Conservation (phyloP, 208 protist genomes). For the Leishmania tropica region DNA sequence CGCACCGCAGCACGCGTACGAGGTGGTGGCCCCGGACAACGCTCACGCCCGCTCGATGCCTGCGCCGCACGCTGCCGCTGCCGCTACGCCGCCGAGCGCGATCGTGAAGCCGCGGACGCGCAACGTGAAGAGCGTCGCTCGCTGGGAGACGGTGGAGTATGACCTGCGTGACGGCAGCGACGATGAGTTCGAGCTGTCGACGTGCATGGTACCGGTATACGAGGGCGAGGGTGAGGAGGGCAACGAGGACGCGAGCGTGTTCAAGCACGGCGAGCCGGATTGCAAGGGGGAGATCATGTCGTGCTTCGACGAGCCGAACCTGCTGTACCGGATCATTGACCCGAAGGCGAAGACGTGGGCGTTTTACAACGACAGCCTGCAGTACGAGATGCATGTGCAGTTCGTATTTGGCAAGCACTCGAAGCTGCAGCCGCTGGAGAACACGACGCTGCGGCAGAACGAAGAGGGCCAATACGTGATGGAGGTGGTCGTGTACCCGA, state of each 20-base stretch:
- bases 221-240: conserved; percentile 40
- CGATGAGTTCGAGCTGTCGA: conserved; percentile 73
- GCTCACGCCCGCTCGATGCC: background rate
- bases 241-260: conserved; percentile 19
- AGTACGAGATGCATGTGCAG: conserved; percentile 76
- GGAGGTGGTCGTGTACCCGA: conserved; percentile 68
- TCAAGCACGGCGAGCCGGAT: conserved; percentile 73
- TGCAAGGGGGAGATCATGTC: conserved; percentile 60
- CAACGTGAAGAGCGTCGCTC: conserved; percentile 37
- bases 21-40: background rate
- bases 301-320: conserved; percentile 81
- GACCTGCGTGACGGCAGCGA: conserved; percentile 55
- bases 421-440: conserved; percentile 56
- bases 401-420: conserved; percentile 74
- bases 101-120: conserved; percentile 47
- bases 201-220: conserved; percentile 39
- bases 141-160: conserved; percentile 66
- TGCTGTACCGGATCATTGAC: conserved; percentile 79
- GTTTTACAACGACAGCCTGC: conserved; percentile 80
- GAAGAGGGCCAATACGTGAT: conserved; percentile 42
- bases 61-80: background rate
- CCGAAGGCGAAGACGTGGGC: conserved; percentile 66
- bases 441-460: conserved; percentile 45
- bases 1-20: background rate
- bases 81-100: background rate